Evolutionary conservation across 805 yeast genomes (phyloP).

Genomic region (Candida suzukii): DNA sequence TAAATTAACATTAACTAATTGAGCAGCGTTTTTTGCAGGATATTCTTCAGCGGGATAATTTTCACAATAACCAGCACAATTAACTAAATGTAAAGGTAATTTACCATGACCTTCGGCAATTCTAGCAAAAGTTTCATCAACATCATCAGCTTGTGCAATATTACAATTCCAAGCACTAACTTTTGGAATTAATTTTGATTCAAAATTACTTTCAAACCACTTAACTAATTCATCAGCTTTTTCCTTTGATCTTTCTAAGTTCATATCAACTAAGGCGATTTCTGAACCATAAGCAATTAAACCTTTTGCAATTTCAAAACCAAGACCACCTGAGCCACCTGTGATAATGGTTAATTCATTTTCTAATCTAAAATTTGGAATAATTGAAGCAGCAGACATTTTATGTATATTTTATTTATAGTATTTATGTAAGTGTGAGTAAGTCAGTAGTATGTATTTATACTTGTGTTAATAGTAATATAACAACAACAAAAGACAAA

Average conservation of each 20-base stretch:
- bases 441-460: not conserved
- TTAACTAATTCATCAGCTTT: conserved; percentile 40
- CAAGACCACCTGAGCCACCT: conserved; percentile 79
- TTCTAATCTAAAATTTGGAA: conserved; percentile 62
- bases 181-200: conserved; percentile 24
- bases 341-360: conserved; percentile 68
- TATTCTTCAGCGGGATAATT: conserved; percentile 73
- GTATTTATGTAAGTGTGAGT: not conserved
- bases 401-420: not conserved
- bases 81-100: conserved; percentile 58
- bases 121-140: conserved; percentile 50
- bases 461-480: too few species aligned
- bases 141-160: conserved; percentile 57
- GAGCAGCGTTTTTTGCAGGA: conserved; percentile 64
- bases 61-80: conserved; percentile 84
- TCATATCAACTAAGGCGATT: conserved; percentile 65
- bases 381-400: conserved; percentile 27
- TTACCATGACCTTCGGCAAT: conserved; percentile 49
- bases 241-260: conserved; percentile 49
- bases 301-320: conserved; percentile 57
- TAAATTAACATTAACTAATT: conserved; percentile 62
- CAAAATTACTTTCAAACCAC: conserved; percentile 20
- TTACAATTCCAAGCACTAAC: conserved; percentile 67
- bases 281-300: conserved; percentile 72
- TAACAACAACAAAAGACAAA: too few species aligned